Evolutionary conservation across 306 rosid genomes (phyloP), one percentile per base, ranked within the genome.

Genomic region (Prunus campanulata): DNA sequence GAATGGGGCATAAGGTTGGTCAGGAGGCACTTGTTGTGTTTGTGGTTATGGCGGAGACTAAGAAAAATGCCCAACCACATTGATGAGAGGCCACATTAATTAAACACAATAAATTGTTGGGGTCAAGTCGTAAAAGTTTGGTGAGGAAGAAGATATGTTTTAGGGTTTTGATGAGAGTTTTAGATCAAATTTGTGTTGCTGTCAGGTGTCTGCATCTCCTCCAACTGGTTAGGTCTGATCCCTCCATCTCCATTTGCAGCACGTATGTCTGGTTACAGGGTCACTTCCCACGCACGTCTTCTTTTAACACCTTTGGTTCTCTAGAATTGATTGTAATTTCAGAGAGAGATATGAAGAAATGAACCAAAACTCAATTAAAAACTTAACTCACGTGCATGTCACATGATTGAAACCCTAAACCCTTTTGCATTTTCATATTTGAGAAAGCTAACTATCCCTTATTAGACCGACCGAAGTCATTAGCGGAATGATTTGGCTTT

Each of bases 401-500:
- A 39, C 44, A 39, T 39, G 44, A 39, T 39, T 39, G 44, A 39
- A 39, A 39, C 44, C 44, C 44, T 39, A 39, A 39, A 7, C 44
- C 9, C 9, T 39, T 39, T 7, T 7, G 44, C 9, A 39, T 39
- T 39, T 39, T 39, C 44, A 39, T 39, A 39, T 39, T 39, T 39
- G 44, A 7, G 44, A 39, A 39, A 39, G 7, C 9, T 42, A 55
- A 57, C n/a, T 72, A 47, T 30, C 76, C 39, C 30, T 3, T 19
- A 42, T 60, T 42, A 57, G 68, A 44, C 44, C 46, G 25, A 42
- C 22, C 59, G 14, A 46, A 16, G 57, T 30, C 25, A 60, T 16
- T 60, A 59, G 77, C 60, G 32, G 77, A 61, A 27, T 74, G 70
- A 6, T 74, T 74, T 74, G 77, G 69, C 70, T 61, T 61, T 74